A percentile compares a stretch with the other conserved stretches of the same genome.
Conservation (phyloP, 1,139 yeast species). For the Lodderomyces margitis region DNA sequence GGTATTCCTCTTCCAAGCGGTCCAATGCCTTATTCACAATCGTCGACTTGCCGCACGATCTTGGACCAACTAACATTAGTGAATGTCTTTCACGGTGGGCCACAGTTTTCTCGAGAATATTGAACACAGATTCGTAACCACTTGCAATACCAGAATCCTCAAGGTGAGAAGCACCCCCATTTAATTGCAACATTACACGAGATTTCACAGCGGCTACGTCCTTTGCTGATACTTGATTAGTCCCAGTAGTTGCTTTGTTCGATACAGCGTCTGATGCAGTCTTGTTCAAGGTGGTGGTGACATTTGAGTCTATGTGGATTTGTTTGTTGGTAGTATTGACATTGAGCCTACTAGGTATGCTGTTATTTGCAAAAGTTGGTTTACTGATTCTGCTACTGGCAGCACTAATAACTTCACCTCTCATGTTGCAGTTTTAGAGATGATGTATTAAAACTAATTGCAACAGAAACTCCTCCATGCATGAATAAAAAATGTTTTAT, state of each 20-base stretch:
- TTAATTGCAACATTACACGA: slow-evolving; percentile 22
- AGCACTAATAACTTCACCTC: too few species aligned
- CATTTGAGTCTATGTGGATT: not conserved
- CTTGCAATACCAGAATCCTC: slow-evolving; percentile 23
- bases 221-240: slow-evolving; percentile 3
- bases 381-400: too few species aligned
- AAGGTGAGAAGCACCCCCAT: slow-evolving; percentile 21
- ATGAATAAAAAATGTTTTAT: too few species aligned
- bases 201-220: slow-evolving; percentile 19
- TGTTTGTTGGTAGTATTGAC: not conserved
- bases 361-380: not conserved
- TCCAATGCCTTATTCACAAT: slow-evolving; percentile 58
- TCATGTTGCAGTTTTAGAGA: too few species aligned
- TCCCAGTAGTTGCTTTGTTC: not conserved
- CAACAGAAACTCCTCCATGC: too few species aligned
- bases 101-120: slow-evolving; percentile 64
- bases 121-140: slow-evolving; percentile 49
- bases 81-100: slow-evolving; percentile 78
- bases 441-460: too few species aligned
- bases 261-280: not conserved
- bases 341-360: not conserved
- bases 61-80: slow-evolving; percentile 74
- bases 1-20: slow-evolving; percentile 37
- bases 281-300: not conserved
- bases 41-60: slow-evolving; percentile 73